Evolutionary conservation across 768 basidiomycete genomes (phyloP).

Genomic region (Leucocoprinus leucothites): DNA sequence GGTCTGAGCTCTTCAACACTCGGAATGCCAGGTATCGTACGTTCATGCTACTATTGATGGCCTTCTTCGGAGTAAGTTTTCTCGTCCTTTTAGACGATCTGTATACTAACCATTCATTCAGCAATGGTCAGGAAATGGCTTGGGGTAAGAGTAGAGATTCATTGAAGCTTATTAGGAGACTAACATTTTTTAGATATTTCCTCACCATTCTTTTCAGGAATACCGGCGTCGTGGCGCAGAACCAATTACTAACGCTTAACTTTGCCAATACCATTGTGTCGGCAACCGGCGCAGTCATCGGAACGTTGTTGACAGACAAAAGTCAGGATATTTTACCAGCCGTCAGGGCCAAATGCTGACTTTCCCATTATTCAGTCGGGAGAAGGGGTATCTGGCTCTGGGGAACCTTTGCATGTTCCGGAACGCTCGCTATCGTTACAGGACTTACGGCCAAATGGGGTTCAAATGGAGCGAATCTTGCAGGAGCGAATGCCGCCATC

Average conservation of each 20-base stretch:
- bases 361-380: constrained; percentile 27
- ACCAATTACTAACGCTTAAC: constrained; percentile 35
- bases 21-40: constrained; percentile 43
- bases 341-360: background rate
- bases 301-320: constrained; percentile 39
- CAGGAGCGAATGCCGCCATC: constrained; percentile 40
- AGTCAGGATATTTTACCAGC: constrained; percentile 16
- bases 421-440: constrained; percentile 37
- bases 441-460: constrained; percentile 42
- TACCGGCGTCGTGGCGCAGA: constrained; percentile 37
- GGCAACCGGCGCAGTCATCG: constrained; percentile 37
- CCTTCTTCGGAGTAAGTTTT: constrained; percentile 43
- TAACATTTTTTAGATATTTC: constrained; percentile 31
- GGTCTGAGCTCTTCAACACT: constrained; percentile 46
- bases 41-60: constrained; percentile 49
- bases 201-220: constrained; percentile 38
- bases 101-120: constrained; percentile 11
- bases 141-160: constrained; percentile 14
- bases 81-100: background rate
- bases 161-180: too few relatives aligned
- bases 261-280: constrained; percentile 42
- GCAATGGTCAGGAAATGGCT: constrained; percentile 56
- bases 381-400: constrained; percentile 45
- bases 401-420: constrained; percentile 39
- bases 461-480: constrained; percentile 29